A percentile compares a stretch with the other conserved stretches of the same genome.
These are phyloP conservation scores for Zygnema circumcarinatum DNA, from an alignment of 139 green algal genomes.

Conservation along the genomic window DNA sequence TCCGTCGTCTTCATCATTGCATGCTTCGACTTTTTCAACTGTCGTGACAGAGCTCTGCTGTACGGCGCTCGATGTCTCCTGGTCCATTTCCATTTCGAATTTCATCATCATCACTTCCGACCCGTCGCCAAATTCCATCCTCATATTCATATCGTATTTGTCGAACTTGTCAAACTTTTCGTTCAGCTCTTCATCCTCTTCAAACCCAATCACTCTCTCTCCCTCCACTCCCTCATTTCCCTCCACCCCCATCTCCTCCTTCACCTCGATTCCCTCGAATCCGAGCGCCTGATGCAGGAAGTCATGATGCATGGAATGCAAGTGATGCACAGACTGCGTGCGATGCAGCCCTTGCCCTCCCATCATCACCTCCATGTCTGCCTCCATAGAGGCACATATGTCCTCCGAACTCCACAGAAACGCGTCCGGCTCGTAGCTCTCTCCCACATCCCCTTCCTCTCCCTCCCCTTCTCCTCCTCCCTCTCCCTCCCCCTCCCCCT, in stretches of 20 bases:
- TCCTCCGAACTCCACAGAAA: not conserved
- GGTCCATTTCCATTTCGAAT: not conserved
- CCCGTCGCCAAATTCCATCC: not conserved
- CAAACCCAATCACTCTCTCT: no score
- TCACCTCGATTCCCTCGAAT: no score
- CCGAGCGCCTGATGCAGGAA: not conserved
- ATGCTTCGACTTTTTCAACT: not conserved
- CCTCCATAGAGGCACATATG: not conserved
- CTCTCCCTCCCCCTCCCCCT: not conserved
- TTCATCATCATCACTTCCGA: not conserved
- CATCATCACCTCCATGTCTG: not conserved
- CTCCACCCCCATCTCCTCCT: not conserved
- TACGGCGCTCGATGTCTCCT: no score
- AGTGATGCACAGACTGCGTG: not conserved
- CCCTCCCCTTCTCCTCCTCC: not conserved
- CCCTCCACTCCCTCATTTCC: not conserved
- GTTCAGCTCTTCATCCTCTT: not conserved
- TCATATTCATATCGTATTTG: not conserved
- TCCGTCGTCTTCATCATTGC: not conserved
- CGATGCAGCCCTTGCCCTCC: no score
- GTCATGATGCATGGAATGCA: not conserved
- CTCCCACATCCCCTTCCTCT: not conserved
- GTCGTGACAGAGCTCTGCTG: not conserved
- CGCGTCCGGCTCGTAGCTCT: not conserved
- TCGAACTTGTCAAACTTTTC: not conserved